A percentile compares a stretch with the other conserved stretches of the same genome.
Conservation (phyloP, 2,329 filamentous ascomycete species). For the Lasiodiplodia citricola region DNA sequence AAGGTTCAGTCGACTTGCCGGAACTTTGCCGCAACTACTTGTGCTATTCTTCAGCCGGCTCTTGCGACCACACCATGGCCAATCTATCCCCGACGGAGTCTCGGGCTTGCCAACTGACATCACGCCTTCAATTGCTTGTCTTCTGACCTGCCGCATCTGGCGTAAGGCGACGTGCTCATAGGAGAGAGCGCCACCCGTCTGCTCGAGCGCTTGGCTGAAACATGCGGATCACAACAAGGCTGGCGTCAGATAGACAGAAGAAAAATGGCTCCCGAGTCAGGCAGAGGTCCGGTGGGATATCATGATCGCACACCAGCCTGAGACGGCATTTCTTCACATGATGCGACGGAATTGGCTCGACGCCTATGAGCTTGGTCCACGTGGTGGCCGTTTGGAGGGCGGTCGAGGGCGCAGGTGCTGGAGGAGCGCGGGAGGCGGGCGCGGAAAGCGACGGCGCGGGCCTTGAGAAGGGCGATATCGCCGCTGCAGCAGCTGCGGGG, state of each 20-base stretch:
- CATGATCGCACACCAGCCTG: slow-evolving; percentile 1
- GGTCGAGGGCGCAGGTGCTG: background rate
- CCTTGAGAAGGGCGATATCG: background rate
- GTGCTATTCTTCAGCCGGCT: background rate
- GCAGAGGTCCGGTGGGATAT: background rate
- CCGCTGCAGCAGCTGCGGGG: background rate
- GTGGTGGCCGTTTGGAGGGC: slow-evolving; percentile 5
- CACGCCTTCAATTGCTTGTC: background rate
- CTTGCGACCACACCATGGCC: background rate
- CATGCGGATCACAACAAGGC: slow-evolving; percentile 22
- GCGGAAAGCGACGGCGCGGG: background rate
- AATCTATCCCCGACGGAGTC: background rate
- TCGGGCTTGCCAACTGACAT: background rate
- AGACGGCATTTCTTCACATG: background rate
- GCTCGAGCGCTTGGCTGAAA: slow-evolving; percentile 18
- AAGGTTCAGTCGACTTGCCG: background rate
- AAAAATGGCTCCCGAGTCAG: background rate
- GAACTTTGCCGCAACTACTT: background rate
- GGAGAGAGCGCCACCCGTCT: background rate
- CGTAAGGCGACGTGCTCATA: background rate
- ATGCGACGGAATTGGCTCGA: background rate
- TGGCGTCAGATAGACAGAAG: slow-evolving; percentile 17
- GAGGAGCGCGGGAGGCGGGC: background rate
- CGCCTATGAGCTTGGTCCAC: background rate
- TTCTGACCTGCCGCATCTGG: slow-evolving; percentile 1